Base-by-base conservation (phyloP, 2,329 filamentous ascomycete species). In the Pseudocercospora fuligena region DNA sequence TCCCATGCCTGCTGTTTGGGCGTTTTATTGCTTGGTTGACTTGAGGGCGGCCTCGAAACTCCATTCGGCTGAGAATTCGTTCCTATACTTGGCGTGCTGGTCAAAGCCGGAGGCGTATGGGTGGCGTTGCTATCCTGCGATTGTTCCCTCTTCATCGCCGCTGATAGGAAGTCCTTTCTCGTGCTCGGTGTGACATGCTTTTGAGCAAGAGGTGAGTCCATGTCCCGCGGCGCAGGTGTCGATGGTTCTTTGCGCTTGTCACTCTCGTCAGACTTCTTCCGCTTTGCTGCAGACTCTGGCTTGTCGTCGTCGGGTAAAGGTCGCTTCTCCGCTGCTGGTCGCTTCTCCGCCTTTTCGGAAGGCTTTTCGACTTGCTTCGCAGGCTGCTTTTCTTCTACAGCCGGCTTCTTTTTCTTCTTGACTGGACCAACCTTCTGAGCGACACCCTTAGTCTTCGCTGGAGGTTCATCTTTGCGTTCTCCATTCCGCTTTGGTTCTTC, bases 1-100 rank as follows among this genome's bases (percentile, higher is more conserved):
- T 77, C 77, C 67, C 82, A 79, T 1, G 78, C 70, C 14, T 78
- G 71, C 4, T 79, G 77, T 9, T 78, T 76, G 2, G 75, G 65
- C 4, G 73, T 76, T 54, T 71, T 74, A 51, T 27, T 66, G 67
- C 63, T 68, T 16, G 68, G 68, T 33, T 72, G 70, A 51, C 68
- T 73, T 8, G 70, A 72, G 2, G 70, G 69, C 27, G 70, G 68
- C 43, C 61, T 66, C 16, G 69, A 33, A 23, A 53, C 60, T 25
- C 69, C 70, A 49, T 69, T 72, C 14, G 67, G 49, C 16, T 69
- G 69, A 11, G 54, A 49, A 27, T 33, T 63, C 29, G 63, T 57
- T 23, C 67, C 69, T 19, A 67, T 53, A 33, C 54, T 67, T n/a
- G 73, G 71, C 12, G 73, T 75, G 40, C 64, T 71, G 1, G 69